Conservation (phyloP, 2,329 filamentous ascomycete species). For the Fonsecaea pedrosoi region DNA sequence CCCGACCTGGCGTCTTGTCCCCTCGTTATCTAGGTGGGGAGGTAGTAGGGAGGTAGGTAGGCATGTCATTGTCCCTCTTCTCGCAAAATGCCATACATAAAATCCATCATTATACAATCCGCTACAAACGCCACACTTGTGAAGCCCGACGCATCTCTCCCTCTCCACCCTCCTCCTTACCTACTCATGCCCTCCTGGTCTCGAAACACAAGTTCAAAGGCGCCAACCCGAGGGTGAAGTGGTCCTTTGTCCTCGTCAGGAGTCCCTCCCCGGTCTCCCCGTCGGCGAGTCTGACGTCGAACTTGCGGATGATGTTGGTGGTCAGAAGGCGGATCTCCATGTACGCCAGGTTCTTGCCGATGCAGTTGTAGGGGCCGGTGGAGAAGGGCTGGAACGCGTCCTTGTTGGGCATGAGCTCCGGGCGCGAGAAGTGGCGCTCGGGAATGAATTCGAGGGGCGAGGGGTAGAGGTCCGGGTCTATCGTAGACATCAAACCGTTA, state of each 20-base stretch:
- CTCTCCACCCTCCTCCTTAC: not conserved
- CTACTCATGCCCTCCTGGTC: conserved; percentile 13
- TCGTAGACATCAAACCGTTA: not conserved
- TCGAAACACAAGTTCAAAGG: conserved; percentile 25
- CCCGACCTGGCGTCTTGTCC: too few species aligned
- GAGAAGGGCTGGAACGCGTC: conserved; percentile 47
- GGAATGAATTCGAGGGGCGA: conserved; percentile 45
- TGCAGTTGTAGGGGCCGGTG: conserved; percentile 42
- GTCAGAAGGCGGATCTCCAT: conserved; percentile 41
- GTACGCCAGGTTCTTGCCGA: conserved; percentile 44
- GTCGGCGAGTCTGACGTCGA: conserved; percentile 41
- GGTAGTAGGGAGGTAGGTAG: too few species aligned
- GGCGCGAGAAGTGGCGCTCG: conserved; percentile 46
- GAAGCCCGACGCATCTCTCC: not conserved
- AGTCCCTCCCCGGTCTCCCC: conserved; percentile 37
- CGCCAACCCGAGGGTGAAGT: conserved; percentile 28
- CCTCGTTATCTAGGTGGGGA: too few species aligned
- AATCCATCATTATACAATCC: too few species aligned
- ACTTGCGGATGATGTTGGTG: conserved; percentile 39
- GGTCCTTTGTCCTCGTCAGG: conserved; percentile 35
- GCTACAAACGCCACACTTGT: too few species aligned
- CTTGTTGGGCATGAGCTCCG: conserved; percentile 45
- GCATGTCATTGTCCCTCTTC: too few species aligned
- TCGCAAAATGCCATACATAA: too few species aligned
- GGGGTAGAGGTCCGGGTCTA: conserved; percentile 36